Base-by-base conservation (phyloP, 2,329 filamentous ascomycete genomes). In the Verticillium isaacii region DNA sequence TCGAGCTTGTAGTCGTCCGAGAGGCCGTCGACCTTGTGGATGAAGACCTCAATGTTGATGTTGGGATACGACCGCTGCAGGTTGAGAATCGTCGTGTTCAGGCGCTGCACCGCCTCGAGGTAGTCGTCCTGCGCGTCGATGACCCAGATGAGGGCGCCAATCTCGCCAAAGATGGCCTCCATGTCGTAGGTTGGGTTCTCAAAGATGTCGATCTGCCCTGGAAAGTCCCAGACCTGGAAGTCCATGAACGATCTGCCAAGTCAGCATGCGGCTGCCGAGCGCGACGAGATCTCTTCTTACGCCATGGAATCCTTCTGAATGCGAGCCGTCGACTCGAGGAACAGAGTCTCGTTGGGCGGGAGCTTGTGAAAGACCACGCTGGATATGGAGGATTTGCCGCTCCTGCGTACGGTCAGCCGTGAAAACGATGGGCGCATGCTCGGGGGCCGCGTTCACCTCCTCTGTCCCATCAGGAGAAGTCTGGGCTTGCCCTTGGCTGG, bases 281-380 rank as follows among this genome's bases (percentile, higher is more conserved):
- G 1, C 58, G 19, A 19, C 17, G 19, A 52, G 39, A 32, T 3
- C 52, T 25, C 5, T 3, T 80, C 92, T 78, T 76, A 97, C 93
- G 95, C 92, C 82, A 98, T 93, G 3, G 91, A 92, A 68, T 97
- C 93, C 72, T 96, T 97, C 72, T 97, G 93, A 66, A 98, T 96
- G 36, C 91, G 86, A 11, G 93, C 93, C 4, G 95, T 99, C 0
- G 95, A 96, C 75, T 98, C 95, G 19, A 99, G 84, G 70, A 97
- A 99, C 17, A 99, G 79, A 0, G 95, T 98, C 78, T 99, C 96
- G 68, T 91, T 96, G 2, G 95, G 93, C 3, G 94, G 92, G 72
- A 98, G 88, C 74, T 99, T 99, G 77, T 98, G 93, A 71, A 99
- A 98, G n/a, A 99, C 94, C 57, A 99, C 96, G 71, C 93, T 98